Base-by-base conservation (phyloP, 352 stramenopile species). In the Phytopythium aichiense region DNA sequence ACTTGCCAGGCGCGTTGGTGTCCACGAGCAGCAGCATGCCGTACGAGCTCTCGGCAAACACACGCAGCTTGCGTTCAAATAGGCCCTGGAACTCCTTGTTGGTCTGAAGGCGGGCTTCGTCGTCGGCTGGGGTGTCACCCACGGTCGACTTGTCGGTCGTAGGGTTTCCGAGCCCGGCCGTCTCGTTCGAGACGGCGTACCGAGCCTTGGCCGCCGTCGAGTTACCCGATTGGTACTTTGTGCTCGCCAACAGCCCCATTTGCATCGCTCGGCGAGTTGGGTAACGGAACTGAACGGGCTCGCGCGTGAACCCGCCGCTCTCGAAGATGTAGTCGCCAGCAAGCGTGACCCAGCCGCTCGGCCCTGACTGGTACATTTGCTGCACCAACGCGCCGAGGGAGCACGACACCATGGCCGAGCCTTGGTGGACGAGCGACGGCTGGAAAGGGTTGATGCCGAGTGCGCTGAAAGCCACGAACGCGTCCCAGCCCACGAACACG, bases 401-500 rank as follows among this genome's bases (percentile, higher is more conserved):
- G 33, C 75, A 84, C 16, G 65, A 69, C 0, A 71, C 71, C 13
- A 31, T 23, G 0, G 63, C 66, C 7, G 69, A 56, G 28, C 63
- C 69, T 12, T 70, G 23, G 25, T 63, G 56, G 4, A 79, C 49
- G 5, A 65, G 54, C 1, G 49, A 30, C 0, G 61, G 58, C n/a
- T 77, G 58, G 49, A 63, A 63, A 5, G 72, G 73, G 61, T 81
- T 71, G 31, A 84, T 72, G 0, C 72, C 75, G 0, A 84, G 56
- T 15, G 66, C 55, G 5, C 60, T 57, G 25, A 81, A 42, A 15
- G 75, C 67, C 20, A 66, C 68, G 25, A 78, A 68, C 12, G 67
- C 63, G 43, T 84, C 75, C 75, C 75, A 84, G 8, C 72, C 75
- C 5, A 79, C 73, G 13, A 84, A 58, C 4, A 71, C 13, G 30